phyloP scores from a whole-genome alignment of 1,284 basidiomycete genomes.

The Heterobasidion irregulare region DNA sequence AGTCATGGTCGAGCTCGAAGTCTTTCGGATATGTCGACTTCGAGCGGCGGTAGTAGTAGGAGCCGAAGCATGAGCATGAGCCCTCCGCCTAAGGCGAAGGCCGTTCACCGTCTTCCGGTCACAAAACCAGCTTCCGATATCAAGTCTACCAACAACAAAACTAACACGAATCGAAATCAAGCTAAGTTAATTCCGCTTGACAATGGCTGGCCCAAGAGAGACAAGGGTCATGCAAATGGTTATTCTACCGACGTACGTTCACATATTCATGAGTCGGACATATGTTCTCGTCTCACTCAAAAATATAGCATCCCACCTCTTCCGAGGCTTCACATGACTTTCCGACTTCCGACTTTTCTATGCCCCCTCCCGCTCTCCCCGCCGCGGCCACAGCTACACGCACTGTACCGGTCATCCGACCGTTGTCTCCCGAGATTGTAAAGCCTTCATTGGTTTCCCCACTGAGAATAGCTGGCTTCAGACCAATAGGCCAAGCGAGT shows the following conservation, averaged over 20 bases:
- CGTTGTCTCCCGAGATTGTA: conserved; percentile 3
- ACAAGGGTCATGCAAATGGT: conserved; percentile 9
- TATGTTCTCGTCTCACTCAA: background rate
- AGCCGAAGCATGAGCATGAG: conserved; percentile 36
- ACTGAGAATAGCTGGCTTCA: conserved; percentile 47
- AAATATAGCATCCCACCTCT: too few species aligned
- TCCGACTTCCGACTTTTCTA: conserved; percentile 3
- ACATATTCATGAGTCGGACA: background rate
- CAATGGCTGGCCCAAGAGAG: conserved; percentile 14
- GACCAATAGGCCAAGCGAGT: conserved; percentile 48
- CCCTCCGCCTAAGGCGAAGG: conserved; percentile 32
- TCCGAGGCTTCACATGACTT: conserved; percentile 1
- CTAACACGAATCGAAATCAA: conserved; percentile 16
- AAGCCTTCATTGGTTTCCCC: background rate
- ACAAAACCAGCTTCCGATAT: conserved; percentile 34
- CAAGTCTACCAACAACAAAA: conserved; percentile 18
- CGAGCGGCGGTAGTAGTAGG: conserved; percentile 25
- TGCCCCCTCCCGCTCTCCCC: conserved; percentile 16
- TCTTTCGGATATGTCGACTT: conserved; percentile 20
- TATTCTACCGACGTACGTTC: conserved; percentile 15
- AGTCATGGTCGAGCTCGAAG: conserved; percentile 19
- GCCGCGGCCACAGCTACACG: background rate
- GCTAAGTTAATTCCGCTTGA: conserved; percentile 16
- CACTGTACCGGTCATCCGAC: background rate
- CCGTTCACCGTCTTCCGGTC: conserved; percentile 55